Base-by-base conservation (phyloP, 306 rosid species). In the Malus sieversii region DNA sequence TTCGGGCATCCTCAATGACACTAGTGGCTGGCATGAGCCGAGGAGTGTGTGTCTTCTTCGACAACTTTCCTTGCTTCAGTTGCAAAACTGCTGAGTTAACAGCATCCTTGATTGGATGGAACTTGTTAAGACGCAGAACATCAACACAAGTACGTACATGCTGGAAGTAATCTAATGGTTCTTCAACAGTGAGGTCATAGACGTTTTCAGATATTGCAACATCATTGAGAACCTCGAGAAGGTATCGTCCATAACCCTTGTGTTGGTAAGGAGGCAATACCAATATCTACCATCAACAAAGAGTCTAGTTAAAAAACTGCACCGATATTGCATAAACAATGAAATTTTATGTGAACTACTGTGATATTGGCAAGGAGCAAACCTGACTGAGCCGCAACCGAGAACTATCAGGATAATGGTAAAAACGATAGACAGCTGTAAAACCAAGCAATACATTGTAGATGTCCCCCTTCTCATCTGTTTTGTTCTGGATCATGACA, bases 341-440 rank as follows among this genome's bases (percentile, higher is more conserved):
- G 20, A 18, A 51, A 55, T 3, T 55, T 22, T 22, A 40, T 57
- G 8, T 13, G 6, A 63, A 78, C 13, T n/a, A 59, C 61, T 22
- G 12, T 66, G 63, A 72, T 69, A 30, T 52, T 66, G 79, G 19
- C 52, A 71, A 75, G 65, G 66, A 48, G 30, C 75, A 80, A 59
- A 94, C 97, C 98, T 92, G 98, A 80, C 98, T 82, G 46, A 90
- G 80, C 27, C 97, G 93, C 89, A 95, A 78, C 30, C 96, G 95
- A 85, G 88, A 86, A 81, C 77, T 77, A 77, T 80, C 88, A 11
- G 97, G 93, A 84, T 95, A 95, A 81, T 87, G 97, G 76, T 82
- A 90, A 84, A 95, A 95, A 25, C 98, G 96, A 87, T 95, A 95
- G 10, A 90, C 64, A 60, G 97, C 97, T 18, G 96, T 78, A 77